Evolutionary conservation across 441 rosid species (phyloP).

Genomic region (Adansonia madagascariensis): DNA sequence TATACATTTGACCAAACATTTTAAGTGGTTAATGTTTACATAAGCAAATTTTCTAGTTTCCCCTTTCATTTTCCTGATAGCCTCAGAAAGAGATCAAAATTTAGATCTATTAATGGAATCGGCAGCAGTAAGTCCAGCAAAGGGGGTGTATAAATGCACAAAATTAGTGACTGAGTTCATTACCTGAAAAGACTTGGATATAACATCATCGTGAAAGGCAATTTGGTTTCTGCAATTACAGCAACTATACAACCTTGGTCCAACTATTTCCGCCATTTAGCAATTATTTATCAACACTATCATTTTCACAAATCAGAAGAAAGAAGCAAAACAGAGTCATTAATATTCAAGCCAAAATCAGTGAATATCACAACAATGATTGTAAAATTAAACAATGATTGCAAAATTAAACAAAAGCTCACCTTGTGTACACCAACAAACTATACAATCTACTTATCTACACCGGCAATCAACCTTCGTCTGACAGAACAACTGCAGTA

Average conservation of each 20-base stretch:
- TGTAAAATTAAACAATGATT: too few species aligned
- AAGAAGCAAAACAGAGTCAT: conserved; percentile 11
- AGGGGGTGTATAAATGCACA: conserved; percentile 14
- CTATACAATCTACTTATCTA: background rate
- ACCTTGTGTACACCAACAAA: conserved; percentile 24
- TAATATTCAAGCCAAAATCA: background rate
- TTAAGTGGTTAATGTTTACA: background rate
- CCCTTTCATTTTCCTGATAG: background rate
- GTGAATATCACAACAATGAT: background rate
- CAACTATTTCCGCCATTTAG: conserved; percentile 54
- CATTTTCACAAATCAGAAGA: conserved; percentile 18
- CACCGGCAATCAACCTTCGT: conserved; percentile 4
- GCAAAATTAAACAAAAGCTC: conserved; percentile 20
- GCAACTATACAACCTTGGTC: conserved; percentile 72
- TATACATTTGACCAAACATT: background rate
- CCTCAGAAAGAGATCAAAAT: background rate
- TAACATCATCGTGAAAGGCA: conserved; percentile 72
- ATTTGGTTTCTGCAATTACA: conserved; percentile 71
- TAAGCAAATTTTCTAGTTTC: background rate
- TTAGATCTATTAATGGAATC: background rate
- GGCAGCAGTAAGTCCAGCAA: background rate
- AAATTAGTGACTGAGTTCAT: conserved; percentile 20
- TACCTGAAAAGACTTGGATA: conserved; percentile 74
- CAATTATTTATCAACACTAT: conserved; percentile 25
- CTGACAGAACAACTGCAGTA: conserved; percentile 21